phyloP scores from a whole-genome alignment of 306 rosid genomes.

The Inga laurina region DNA sequence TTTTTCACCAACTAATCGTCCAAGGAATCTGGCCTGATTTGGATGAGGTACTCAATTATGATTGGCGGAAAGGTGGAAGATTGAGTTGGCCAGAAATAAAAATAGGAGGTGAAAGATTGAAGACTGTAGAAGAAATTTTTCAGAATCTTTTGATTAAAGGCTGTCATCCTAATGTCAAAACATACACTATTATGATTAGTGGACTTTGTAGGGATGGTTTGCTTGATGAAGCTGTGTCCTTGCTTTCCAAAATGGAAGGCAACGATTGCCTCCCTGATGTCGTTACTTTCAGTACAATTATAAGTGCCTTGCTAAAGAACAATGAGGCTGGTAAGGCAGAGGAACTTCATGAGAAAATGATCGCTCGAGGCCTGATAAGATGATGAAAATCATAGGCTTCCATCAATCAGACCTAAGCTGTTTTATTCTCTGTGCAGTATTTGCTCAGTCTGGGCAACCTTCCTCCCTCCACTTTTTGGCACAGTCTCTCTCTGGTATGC shows the following conservation, averaged over 20 bases:
- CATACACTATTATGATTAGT: constrained; percentile 43
- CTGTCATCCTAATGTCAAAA: constrained; percentile 34
- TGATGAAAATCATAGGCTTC: constrained; percentile 10
- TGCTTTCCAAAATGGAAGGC: constrained; percentile 38
- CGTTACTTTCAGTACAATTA: constrained; percentile 36
- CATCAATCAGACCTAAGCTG: constrained; percentile 12
- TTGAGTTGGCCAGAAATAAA: not conserved
- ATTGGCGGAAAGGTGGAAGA: constrained; percentile 37
- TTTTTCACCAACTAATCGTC: constrained; percentile 27
- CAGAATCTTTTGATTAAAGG: constrained; percentile 30
- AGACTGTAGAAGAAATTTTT: constrained; percentile 29
- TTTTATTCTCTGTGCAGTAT: constrained; percentile 22
- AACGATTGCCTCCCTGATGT: constrained; percentile 39
- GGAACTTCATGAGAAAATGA: constrained; percentile 38
- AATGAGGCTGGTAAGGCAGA: constrained; percentile 35
- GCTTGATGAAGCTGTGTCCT: constrained; percentile 35
- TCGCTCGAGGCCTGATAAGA: constrained; percentile 29
- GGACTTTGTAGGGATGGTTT: constrained; percentile 40
- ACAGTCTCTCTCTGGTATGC: constrained; percentile 19
- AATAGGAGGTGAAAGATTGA: constrained; percentile 22
- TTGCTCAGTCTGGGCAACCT: constrained; percentile 30
- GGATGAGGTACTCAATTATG: constrained; percentile 1
- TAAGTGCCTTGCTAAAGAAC: constrained; percentile 34
- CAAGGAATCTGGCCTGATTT: constrained; percentile 35
- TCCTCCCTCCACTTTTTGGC: constrained; percentile 18